These are phyloP conservation scores for Cicer bijugum DNA, from an alignment of 306 rosid genomes.

Conservation along the genomic window DNA sequence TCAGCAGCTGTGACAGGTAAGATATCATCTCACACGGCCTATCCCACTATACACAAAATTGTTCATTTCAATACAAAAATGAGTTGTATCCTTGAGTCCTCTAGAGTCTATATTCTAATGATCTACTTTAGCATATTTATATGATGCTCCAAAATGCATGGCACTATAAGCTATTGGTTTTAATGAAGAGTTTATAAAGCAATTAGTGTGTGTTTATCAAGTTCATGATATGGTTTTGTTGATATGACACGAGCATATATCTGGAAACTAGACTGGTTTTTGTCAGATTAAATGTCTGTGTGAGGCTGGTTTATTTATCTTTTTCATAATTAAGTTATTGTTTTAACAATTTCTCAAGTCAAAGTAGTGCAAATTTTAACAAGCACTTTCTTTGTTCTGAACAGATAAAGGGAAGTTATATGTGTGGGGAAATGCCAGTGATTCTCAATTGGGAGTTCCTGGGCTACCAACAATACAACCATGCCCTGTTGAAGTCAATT, in stretches of 20 bases:
- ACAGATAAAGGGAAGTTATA: constrained; percentile 81
- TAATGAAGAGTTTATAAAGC: neutral
- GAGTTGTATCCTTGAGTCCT: constrained; percentile 29
- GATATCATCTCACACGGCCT: constrained; percentile 3
- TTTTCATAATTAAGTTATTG: neutral
- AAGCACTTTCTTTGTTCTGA: constrained; percentile 36
- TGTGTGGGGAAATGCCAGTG: constrained; percentile 85
- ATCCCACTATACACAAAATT: constrained; percentile 1
- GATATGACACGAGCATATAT: neutral
- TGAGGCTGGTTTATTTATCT: constrained; percentile 13
- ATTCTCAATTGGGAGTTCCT: constrained; percentile 90
- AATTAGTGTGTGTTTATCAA: neutral
- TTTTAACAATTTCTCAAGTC: neutral
- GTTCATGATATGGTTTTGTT: neutral
- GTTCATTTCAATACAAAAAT: constrained; percentile 14
- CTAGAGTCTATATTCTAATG: constrained; percentile 13
- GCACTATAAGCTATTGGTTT: neutral
- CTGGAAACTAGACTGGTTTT: constrained; percentile 12
- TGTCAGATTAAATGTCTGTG: constrained; percentile 21
- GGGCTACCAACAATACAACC: constrained; percentile 79
- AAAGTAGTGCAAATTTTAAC: constrained; percentile 19
- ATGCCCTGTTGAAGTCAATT: constrained; percentile 74
- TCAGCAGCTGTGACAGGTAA: constrained; percentile 90
- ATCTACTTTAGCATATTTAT: neutral
- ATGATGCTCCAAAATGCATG: constrained; percentile 23